Percentiles rank a stretch among this genome's conserved stretches.
These are phyloP conservation scores for barrel medic (Medicago truncatula) DNA, from an alignment of 306 rosid genomes.

Conservation along the genomic window DNA sequence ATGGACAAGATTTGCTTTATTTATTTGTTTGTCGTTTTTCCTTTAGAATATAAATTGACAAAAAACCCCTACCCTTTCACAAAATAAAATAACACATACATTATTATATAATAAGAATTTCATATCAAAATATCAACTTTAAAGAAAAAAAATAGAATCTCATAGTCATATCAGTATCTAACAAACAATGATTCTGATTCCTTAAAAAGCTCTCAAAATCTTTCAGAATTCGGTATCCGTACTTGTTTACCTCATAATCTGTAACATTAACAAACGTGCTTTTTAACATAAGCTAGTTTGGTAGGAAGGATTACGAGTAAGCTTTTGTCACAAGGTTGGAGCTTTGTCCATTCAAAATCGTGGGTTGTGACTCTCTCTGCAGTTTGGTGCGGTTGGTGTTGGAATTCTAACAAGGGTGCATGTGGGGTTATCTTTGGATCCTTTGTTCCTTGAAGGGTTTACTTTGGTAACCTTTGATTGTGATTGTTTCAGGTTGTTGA, in stretches of 20 bases:
- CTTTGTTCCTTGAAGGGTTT: slow-evolving; percentile 60
- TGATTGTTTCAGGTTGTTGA: slow-evolving; percentile 29
- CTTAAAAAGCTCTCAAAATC: slow-evolving; percentile 10
- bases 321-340: slow-evolving; percentile 37
- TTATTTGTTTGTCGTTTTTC: neutral
- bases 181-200: slow-evolving; percentile 5
- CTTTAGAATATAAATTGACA: neutral
- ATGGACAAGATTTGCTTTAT: neutral
- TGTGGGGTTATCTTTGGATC: slow-evolving; percentile 75
- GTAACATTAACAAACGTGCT: slow-evolving; percentile 3
- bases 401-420: slow-evolving; percentile 60
- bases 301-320: slow-evolving; percentile 39
- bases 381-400: slow-evolving; percentile 45
- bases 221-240: neutral
- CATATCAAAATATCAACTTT: neutral
- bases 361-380: slow-evolving; percentile 41
- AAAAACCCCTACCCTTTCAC: slow-evolving; percentile 2
- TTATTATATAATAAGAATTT: neutral
- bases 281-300: slow-evolving; percentile 2
- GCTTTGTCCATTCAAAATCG: slow-evolving; percentile 57
- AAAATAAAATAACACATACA: slow-evolving; percentile 13
- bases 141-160: neutral
- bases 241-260: neutral
- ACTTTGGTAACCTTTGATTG: slow-evolving; percentile 33
- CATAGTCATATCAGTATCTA: slow-evolving; percentile 9